Base-by-base conservation (phyloP, 202 grass and related monocot genomes). In the Saccharum hybrid region DNA sequence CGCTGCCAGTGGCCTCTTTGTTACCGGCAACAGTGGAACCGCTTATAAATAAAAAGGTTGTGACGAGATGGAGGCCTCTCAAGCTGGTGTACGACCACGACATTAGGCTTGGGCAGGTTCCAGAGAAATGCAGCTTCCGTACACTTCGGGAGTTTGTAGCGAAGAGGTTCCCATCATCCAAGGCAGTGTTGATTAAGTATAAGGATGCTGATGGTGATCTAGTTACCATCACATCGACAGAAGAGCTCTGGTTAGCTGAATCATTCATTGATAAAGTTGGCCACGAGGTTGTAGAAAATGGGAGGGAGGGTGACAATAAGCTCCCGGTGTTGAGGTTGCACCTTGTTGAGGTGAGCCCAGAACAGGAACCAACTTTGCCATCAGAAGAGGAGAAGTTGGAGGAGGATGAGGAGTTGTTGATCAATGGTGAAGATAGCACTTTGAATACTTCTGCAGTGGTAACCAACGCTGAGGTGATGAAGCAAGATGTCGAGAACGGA, bases 21-120 rank as follows among this genome's bases (percentile, higher is more conserved):
- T 40, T 64, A 19, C 49, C 63, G 7, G 52, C 72, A 28, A 80
- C 76, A 21, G 14, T 45, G 38, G 75, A 77, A 41, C 45, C 22
- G 15, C 67, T 31, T 64, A 73, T 48, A 62, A 68, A 78, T 54
- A 88, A 71, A n/a, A 89, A 83, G 45, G 75, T 61, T 76, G 80
- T 85, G 19, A 89, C 75, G 19, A 86, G 63, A 77, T 86, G 78
- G 85, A 91, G 96, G 78, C 91, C 91, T n/a, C 88, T 98, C 66
- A 98, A 96, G 76, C 89, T 98, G 63, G 91, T 98, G 46, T 96
- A 98, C 62, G 96, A 86, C 83, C 96, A 98, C 14, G 96, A 98
- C 74, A 98, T 98, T 69, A 88, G 96, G 76, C 96, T 98, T 4
- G 88, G 87, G 7, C 86, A 92, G 84, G 85, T 98, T 86, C 96